A percentile compares a stretch with the other conserved stretches of the same genome.
Evolutionary conservation across 768 basidiomycete genomes (phyloP).

Genomic region (Ephemerocybe angulata): DNA sequence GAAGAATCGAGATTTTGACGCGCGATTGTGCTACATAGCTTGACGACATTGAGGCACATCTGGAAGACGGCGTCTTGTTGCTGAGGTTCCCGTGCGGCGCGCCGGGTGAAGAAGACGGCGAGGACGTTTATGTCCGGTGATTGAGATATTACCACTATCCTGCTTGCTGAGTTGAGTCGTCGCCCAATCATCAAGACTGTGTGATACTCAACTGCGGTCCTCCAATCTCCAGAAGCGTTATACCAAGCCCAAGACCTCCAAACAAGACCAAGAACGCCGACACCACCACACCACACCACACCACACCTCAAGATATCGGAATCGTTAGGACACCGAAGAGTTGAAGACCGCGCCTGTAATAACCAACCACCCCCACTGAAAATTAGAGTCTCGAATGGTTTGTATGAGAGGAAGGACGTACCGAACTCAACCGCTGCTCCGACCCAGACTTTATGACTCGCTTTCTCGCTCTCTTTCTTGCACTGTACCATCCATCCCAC

Average conservation of each 20-base stretch:
- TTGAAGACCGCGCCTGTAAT: not conserved
- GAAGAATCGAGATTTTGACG: not conserved
- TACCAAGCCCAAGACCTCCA: not conserved
- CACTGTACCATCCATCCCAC: not conserved
- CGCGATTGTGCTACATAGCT: slow-evolving; percentile 8
- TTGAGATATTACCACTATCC: too few relatives aligned
- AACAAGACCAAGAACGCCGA: not conserved
- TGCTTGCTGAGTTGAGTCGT: not conserved
- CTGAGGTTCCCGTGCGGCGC: slow-evolving; percentile 13
- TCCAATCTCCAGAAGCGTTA: not conserved
- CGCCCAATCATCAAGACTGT: not conserved
- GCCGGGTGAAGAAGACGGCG: slow-evolving; percentile 14
- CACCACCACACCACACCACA: not conserved
- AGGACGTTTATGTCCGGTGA: slow-evolving; percentile 12
- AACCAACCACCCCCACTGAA: slow-evolving; percentile 1
- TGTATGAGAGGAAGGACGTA: not conserved
- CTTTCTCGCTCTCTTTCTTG: not conserved
- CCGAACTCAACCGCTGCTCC: not conserved
- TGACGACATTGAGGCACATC: slow-evolving; percentile 13
- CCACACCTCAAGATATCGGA: not conserved
- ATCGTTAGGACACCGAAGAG: slow-evolving; percentile 7
- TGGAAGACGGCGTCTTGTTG: slow-evolving; percentile 14
- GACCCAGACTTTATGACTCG: not conserved
- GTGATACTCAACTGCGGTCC: not conserved
- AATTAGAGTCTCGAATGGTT: slow-evolving; percentile 5